Base-by-base conservation (phyloP, 2,329 filamentous ascomycete species). In the Pseudocercospora eumusae region DNA sequence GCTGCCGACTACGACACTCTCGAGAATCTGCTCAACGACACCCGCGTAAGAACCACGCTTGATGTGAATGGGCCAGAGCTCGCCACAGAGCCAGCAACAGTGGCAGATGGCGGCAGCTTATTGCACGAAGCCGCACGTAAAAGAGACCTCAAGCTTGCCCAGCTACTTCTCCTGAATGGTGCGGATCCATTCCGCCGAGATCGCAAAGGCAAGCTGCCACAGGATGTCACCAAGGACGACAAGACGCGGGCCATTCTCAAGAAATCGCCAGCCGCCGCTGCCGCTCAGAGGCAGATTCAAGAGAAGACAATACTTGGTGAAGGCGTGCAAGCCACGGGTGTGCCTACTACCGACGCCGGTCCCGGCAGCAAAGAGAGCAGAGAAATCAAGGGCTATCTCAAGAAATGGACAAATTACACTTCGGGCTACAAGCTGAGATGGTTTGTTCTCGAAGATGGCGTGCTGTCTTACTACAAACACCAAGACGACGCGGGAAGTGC, bases 341-440 rank as follows among this genome's bases (percentile, higher is more conserved):
- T 64, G 9, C 61, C 71, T n/a, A 62, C 58, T 5, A 76, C 76
- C 1, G 85, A 87, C 40, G 76, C 76, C 54, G 80, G 82, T 15
- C 76, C 85, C 62, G 90, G 89, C 25, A 89, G 90, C 15, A 92
- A 93, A 68, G 95, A 99, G 73, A 90, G 91, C 18, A 85, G 93
- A 53, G 93, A 98, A 77, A 98, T 99, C 91, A 97, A 96, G 79
- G 95, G 95, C 6, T 99, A 98, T 75, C 82, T 99, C 60, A 98
- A 97, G 79, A 99, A 99, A 76, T 99, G 95, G 95, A 99, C 95
- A 53, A 99, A 99, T 75, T 99, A 99, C 75, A 93, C 93, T 21
- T 93, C 91, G 74, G 95, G 95, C 8, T 99, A 97, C 79, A 96
- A 99, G 79, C 77, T 99, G 66, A 85, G 95, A 63, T 99, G 93